Base-by-base conservation (phyloP, 805 yeast genomes). In the Metschnikowia anglica region DNA sequence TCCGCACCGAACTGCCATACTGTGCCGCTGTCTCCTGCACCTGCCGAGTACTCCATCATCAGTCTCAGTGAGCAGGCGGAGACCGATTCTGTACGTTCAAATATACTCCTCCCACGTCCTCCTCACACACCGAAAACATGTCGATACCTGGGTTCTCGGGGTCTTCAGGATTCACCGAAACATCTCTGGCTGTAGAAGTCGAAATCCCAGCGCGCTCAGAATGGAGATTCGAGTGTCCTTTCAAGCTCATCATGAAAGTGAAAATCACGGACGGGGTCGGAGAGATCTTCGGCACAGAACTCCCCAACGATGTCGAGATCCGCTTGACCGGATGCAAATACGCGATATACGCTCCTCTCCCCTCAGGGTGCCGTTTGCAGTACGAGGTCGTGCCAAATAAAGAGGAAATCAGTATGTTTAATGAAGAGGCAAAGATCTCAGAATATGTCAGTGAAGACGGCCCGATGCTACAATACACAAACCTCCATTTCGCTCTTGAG, bases 261-360 rank as follows among this genome's bases (percentile, higher is more conserved):
- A 77, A 70, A 52, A 70, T 81, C 9, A 44, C 63, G 2, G 66
- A 70, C 2, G 99, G 99, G 3, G 73, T 81, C 2, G 96, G 88
- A 2, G 99, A 93, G 65, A 77, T 89, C 8, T 88, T 85, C 63
- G 99, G 99, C 18, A 88, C 97, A 2, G 99, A 93, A 60, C 74
- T 93, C 18, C 86, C 97, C 2, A 69, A 74, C 32, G 87, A 85
- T 44, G 70, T 74, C 1, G 85, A 80, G 17, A 31, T 66, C 25
- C 60, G 56, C 34, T 49, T 70, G 19, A 53, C 68, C 10, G 76
- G 76, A 4, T 66, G 59, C 17, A 70, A 70, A 47, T 62, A 58
- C 43, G 60, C 70, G 21, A 44, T 70, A 4, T 70, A 63, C 44
- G 65, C 74, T 5, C 74, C 74, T 0, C 55, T 65, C 12, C 79